Evolutionary conservation across 306 rosid species (phyloP).

Genomic region (Herpetospermum pedunculosum): DNA sequence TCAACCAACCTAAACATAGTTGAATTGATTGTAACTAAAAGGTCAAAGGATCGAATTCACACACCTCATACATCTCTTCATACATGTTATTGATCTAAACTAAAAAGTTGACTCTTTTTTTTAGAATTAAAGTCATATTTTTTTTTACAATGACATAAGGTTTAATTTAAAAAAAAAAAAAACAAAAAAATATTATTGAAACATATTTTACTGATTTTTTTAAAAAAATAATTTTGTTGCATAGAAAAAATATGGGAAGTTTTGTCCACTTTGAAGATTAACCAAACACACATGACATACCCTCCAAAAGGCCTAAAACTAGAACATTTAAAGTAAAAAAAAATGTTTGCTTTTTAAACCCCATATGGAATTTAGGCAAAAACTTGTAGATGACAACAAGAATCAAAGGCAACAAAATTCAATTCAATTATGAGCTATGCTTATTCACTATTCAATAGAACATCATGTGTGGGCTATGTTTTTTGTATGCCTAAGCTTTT

Average conservation of each 20-base stretch:
- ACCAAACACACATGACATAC: neutral
- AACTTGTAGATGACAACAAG: neutral
- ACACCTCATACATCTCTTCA: too few relatives aligned
- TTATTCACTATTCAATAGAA: neutral
- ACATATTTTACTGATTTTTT: neutral
- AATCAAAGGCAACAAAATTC: neutral
- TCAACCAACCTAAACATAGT: too few relatives aligned
- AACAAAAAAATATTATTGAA: too few relatives aligned
- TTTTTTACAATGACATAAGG: neutral
- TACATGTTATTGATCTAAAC: too few relatives aligned
- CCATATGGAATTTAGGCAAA: neutral
- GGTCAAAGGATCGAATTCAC: too few relatives aligned
- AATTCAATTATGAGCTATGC: neutral
- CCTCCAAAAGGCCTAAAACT: neutral
- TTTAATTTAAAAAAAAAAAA: too few relatives aligned
- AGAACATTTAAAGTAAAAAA: neutral
- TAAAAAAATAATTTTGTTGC: neutral
- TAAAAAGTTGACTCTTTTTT: too few relatives aligned
- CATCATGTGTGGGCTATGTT: conserved; percentile 5
- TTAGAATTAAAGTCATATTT: neutral
- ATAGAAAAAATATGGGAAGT: neutral
- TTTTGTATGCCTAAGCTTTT: conserved; percentile 1
- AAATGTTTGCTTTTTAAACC: neutral
- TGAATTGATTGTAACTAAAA: too few relatives aligned
- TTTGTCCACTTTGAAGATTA: neutral